Percentiles rank a stretch among this genome's conserved stretches.
Evolutionary conservation across 225 moss, liverwort and hornwort species (phyloP).

Genomic region (Asterella californica): DNA sequence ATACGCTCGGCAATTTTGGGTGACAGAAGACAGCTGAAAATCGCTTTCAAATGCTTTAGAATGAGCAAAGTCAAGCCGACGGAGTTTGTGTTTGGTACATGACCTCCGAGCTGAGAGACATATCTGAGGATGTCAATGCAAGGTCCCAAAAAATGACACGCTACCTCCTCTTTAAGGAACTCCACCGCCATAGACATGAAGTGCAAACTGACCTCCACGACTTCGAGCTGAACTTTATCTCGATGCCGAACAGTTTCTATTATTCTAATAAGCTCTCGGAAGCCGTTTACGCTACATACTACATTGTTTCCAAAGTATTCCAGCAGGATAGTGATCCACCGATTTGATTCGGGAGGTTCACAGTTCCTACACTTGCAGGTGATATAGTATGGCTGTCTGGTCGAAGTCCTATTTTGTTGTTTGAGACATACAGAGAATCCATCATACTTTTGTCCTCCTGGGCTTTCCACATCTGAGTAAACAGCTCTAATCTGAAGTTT

Average conservation of each 20-base stretch:
- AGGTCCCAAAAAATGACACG: conserved; percentile 34
- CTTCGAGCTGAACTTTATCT: conserved; percentile 31
- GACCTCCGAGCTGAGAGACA: conserved; percentile 18
- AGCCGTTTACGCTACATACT: conserved; percentile 38
- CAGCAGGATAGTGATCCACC: conserved; percentile 40
- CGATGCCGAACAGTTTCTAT: conserved; percentile 24
- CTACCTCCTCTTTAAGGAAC: conserved; percentile 38
- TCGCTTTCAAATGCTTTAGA: conserved; percentile 33
- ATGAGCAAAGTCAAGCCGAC: conserved; percentile 34
- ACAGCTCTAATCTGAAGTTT: too few species aligned
- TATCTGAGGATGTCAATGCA: conserved; percentile 35
- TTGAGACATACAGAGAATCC: conserved; percentile 12
- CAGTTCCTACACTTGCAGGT: conserved; percentile 37
- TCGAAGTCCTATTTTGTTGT: conserved; percentile 12
- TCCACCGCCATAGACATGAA: conserved; percentile 34
- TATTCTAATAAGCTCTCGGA: conserved; percentile 32
- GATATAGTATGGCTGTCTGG: conserved; percentile 17
- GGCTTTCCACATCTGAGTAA: conserved; percentile 3
- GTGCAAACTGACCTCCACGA: conserved; percentile 39
- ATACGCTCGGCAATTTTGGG: conserved; percentile 34
- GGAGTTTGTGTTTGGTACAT: conserved; percentile 21
- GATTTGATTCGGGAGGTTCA: conserved; percentile 33
- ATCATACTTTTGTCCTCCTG: neutral
- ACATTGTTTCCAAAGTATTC: conserved; percentile 44
- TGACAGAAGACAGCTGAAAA: conserved; percentile 31